Evolutionary conservation across 2,329 filamentous ascomycete species (phyloP).

Genomic region (Lasiodiplodia hormozganensis): DNA sequence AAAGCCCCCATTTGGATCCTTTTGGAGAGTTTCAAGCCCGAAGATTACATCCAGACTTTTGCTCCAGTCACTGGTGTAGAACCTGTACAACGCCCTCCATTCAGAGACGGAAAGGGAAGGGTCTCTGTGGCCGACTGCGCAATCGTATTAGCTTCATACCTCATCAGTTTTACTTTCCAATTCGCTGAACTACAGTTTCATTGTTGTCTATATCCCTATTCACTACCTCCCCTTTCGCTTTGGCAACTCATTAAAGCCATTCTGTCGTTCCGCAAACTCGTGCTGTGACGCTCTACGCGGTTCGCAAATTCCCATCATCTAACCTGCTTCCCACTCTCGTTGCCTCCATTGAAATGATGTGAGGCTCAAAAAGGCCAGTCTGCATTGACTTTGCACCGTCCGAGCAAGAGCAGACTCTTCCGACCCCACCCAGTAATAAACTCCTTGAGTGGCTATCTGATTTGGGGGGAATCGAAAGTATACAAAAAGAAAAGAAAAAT

Average conservation of each 20-base stretch:
- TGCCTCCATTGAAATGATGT: neutral
- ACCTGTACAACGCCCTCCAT: no score
- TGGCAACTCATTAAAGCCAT: neutral
- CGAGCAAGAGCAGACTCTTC: neutral
- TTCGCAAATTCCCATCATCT: neutral
- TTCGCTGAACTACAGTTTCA: neutral
- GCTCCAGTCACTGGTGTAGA: no score
- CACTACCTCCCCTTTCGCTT: neutral
- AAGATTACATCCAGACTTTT: no score
- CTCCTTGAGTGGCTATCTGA: neutral
- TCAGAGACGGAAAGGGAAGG: no score
- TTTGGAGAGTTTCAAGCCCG: no score
- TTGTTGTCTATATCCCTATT: neutral
- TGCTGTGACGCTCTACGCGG: neutral
- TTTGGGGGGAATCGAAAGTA: neutral
- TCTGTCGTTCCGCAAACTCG: neutral
- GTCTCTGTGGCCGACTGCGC: no score
- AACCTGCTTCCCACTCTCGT: neutral
- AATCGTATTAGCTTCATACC: neutral
- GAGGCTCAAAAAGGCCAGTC: neutral
- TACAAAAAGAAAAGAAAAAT: neutral
- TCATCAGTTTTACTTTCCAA: neutral
- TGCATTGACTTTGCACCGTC: neutral
- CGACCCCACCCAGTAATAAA: neutral
- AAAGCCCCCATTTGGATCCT: no score